Conservation (phyloP, 257 asterid species). For the Solanum peruvianum region DNA sequence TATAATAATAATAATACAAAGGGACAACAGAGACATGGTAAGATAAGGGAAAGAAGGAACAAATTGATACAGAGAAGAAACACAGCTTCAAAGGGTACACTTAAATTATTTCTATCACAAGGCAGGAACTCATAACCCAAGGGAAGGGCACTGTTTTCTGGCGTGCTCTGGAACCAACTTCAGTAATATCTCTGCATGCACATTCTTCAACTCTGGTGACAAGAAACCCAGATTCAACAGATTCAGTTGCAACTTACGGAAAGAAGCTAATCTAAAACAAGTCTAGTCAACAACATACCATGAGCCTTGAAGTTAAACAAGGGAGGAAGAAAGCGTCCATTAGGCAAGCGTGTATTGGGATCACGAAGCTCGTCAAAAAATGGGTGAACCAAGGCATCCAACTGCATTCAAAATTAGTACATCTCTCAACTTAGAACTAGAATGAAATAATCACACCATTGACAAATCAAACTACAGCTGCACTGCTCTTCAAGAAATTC, state of each 20-base stretch:
- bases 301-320: conserved; percentile 47
- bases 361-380: conserved; percentile 54
- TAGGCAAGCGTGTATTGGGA: conserved; percentile 35
- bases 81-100: background rate
- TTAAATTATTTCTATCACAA: background rate
- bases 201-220: conserved; percentile 70
- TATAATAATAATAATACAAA: conserved; percentile 1
- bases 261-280: background rate
- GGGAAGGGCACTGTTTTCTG: conserved; percentile 57
- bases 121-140: conserved; percentile 32
- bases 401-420: conserved; percentile 12
- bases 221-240: background rate
- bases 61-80: background rate
- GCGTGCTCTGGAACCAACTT: conserved; percentile 85
- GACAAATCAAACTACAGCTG: background rate
- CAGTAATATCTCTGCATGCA: conserved; percentile 42
- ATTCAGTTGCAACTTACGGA: background rate
- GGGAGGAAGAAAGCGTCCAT: conserved; percentile 54
- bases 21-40: background rate
- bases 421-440: background rate
- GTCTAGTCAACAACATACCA: conserved; percentile 16
- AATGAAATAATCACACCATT: background rate
- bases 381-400: conserved; percentile 42
- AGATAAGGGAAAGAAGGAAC: background rate
- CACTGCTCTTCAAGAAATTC: background rate